These are phyloP conservation scores for Gypsophila paniculata DNA, from an alignment of 179 eudicot genomes.

Conservation along the genomic window DNA sequence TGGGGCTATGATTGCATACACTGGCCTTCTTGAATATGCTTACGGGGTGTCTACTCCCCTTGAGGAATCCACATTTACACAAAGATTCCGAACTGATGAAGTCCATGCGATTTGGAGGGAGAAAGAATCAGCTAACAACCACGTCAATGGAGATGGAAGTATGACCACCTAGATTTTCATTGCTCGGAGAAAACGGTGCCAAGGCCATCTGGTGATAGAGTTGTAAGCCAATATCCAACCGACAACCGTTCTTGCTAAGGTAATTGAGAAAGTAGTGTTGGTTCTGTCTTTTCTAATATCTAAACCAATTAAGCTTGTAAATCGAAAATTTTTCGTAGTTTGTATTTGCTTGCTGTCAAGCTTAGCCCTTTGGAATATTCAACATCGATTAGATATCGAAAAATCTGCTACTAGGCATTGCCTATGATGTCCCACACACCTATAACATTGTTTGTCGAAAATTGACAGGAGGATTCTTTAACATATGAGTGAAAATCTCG, in stretches of 20 bases:
- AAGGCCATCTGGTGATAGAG: neutral
- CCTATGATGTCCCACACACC: too few relatives aligned
- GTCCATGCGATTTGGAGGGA: conserved; percentile 88
- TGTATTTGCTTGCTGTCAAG: too few relatives aligned
- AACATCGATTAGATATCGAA: too few relatives aligned
- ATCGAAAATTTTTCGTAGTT: neutral
- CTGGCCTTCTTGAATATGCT: conserved; percentile 79
- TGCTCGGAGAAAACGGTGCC: neutral
- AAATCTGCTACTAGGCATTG: too few relatives aligned
- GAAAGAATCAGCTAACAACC: conserved; percentile 24
- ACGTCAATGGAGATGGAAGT: neutral
- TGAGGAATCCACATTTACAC: conserved; percentile 89
- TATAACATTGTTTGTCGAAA: too few relatives aligned
- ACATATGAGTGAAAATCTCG: neutral
- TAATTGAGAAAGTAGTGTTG: neutral
- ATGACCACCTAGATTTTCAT: neutral
- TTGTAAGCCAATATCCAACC: neutral
- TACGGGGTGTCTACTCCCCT: conserved; percentile 64
- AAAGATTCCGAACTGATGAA: conserved; percentile 93
- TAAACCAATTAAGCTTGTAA: neutral
- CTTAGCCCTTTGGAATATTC: too few relatives aligned
- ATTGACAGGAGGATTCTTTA: too few relatives aligned
- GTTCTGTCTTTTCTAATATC: neutral
- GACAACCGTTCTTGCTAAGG: neutral
- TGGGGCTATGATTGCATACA: conserved; percentile 97